Evolutionary conservation across 2,329 filamentous ascomycete species (phyloP).

Genomic region (Ascochyta clinopodiicola): DNA sequence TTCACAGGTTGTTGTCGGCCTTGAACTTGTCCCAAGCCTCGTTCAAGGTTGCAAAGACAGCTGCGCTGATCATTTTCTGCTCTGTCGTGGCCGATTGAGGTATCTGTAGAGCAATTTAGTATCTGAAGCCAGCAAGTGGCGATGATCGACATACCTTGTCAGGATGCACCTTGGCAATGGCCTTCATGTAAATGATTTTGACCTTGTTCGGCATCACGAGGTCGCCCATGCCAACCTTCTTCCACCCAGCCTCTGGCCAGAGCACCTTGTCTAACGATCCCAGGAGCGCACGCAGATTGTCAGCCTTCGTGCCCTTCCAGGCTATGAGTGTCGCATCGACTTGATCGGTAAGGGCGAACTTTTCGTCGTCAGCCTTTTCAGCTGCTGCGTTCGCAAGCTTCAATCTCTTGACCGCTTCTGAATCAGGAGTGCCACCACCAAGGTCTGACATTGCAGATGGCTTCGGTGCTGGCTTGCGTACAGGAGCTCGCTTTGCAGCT

Average conservation of each 20-base stretch:
- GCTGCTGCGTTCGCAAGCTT: constrained; percentile 85
- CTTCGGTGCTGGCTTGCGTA: constrained; percentile 34
- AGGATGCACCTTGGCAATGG: constrained; percentile 96
- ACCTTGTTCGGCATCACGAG: constrained; percentile 92
- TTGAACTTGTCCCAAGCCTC: constrained; percentile 75
- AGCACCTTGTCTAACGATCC: constrained; percentile 87
- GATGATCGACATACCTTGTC: constrained; percentile 75
- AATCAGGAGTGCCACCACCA: constrained; percentile 57
- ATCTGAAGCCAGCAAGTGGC: background rate
- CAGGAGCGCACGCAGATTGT: constrained; percentile 87
- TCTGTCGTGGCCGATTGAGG: constrained; percentile 69
- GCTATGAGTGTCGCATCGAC: constrained; percentile 79
- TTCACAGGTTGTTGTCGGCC: constrained; percentile 58
- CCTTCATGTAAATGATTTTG: constrained; percentile 99
- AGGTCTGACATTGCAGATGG: constrained; percentile 53
- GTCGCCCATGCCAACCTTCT: constrained; percentile 94
- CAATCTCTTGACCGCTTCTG: constrained; percentile 81
- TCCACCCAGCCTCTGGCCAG: constrained; percentile 94
- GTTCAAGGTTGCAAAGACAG: constrained; percentile 69
- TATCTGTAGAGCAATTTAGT: constrained; percentile 51
- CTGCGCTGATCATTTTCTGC: constrained; percentile 70
- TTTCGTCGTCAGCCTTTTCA: constrained; percentile 88
- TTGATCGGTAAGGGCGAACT: constrained; percentile 83
- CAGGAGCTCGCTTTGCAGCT: constrained; percentile 35
- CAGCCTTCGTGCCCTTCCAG: constrained; percentile 91